Conservation (phyloP, 345 rosid genomes). For the Citrus inodora region DNA sequence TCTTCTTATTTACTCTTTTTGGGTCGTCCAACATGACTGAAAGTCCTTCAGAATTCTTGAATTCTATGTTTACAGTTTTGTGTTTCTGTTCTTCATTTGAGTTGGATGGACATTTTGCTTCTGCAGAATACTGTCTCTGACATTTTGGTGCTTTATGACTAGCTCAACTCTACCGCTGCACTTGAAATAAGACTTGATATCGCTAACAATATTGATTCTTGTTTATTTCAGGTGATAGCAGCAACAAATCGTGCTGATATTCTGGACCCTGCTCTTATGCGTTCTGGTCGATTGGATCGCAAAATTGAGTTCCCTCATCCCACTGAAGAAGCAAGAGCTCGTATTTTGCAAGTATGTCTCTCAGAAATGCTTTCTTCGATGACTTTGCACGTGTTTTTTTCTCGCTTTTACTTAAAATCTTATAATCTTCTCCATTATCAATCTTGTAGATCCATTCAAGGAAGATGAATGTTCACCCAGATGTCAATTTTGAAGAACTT, state of each 20-base stretch:
- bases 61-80: neutral
- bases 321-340: conserved; percentile 97
- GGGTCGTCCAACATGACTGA: neutral
- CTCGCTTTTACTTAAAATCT: neutral
- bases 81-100: neutral
- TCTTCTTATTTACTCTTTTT: neutral
- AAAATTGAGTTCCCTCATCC: conserved; percentile 99
- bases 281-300: conserved; percentile 97
- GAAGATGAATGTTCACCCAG: conserved; percentile 98
- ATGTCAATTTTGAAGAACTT: conserved; percentile 96
- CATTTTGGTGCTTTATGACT: neutral
- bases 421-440: neutral
- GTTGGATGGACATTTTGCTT: neutral
- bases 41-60: neutral
- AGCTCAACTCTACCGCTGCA: neutral
- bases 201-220: neutral
- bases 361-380: neutral
- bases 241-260: conserved; percentile 99
- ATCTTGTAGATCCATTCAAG: conserved; percentile 85
- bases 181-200: neutral
- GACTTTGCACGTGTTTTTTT: neutral
- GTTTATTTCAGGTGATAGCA: conserved; percentile 75
- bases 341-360: conserved; percentile 71
- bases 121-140: neutral
- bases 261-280: conserved; percentile 98